phyloP scores from a whole-genome alignment of 495 filamentous ascomycete genomes.

The Neurospora sp. region DNA sequence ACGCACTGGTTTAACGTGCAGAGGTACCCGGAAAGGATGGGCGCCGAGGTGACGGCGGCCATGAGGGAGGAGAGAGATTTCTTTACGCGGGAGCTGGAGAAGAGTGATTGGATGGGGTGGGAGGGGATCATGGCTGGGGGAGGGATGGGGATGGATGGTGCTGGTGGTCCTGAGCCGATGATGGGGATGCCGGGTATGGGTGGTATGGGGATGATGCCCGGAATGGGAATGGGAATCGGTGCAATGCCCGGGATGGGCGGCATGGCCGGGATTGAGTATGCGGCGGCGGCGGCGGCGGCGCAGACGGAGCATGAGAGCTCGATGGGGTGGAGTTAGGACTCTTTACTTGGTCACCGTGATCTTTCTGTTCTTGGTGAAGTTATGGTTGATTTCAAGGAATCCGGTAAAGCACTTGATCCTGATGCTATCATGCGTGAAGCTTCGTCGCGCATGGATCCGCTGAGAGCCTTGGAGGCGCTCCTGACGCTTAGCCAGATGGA shows the following conservation, averaged over 20 bases:
- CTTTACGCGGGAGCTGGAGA: slow-evolving; percentile 80
- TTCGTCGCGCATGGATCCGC: neutral
- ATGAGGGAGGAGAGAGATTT: slow-evolving; percentile 79
- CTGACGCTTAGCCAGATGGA: neutral
- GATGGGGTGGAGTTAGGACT: neutral
- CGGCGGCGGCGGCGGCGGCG: neutral
- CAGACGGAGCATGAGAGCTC: neutral
- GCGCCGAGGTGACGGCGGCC: slow-evolving; percentile 48
- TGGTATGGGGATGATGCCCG: neutral
- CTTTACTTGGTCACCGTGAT: neutral
- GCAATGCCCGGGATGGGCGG: neutral
- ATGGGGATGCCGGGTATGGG: slow-evolving; percentile 2
- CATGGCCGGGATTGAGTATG: neutral
- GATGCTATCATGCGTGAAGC: neutral
- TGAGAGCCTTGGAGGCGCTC: neutral
- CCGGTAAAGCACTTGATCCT: neutral
- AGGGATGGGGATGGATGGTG: neutral
- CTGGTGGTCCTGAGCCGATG: neutral
- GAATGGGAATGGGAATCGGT: neutral
- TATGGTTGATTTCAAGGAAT: neutral
- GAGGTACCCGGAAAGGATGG: slow-evolving; percentile 72
- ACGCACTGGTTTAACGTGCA: slow-evolving; percentile 90
- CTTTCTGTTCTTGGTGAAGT: neutral
- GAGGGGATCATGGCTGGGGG: slow-evolving; percentile 1
- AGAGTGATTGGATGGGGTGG: slow-evolving; percentile 44